Evolutionary conservation across 2,329 filamentous ascomycete species (phyloP), one percentile per base, ranked within the genome.

Genomic region (Cercospora sp.): DNA sequence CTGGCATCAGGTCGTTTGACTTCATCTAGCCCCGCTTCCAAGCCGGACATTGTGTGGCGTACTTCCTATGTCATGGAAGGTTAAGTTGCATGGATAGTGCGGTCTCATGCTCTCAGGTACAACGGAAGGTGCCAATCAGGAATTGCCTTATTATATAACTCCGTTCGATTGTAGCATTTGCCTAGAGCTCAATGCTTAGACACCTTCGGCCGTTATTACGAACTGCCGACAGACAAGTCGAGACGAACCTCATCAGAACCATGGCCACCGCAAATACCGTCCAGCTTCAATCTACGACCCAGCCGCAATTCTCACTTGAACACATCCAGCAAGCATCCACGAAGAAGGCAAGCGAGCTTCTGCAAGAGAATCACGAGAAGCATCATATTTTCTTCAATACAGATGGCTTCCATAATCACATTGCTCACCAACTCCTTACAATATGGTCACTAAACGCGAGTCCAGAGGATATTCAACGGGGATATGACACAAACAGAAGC

Each of bases 311-410:
- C 72, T 82, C 80, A 68, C 76, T 81, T 2, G 75, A 77, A 69
- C 81, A 69, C 80, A 80, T 84, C 49, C 86, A 82, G 2, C 80
- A 85, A 2, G 87, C 88, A 37, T 85, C 89, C 0, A 91, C 92
- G 0, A 80, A 82, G 45, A 89, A 83, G 68, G 84, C 86, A 0
- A 90, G 88, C 3, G 83, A 91, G 70, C 80, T 97, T 3, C 81
- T 97, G 18, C 91, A 97, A 77, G 82, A 89, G 66, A 93, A 97
- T 75, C 85, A 95, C 71, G 86, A 86, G 30, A 88, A 80, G 82
- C 85, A 93, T 73, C 91, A 97, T 76, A 90, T 93, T 67, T 96
- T 90, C 81, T 97, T 93, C 84, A 96, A 95, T 69, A 69, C 85
- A 0, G 76, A 79, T 1, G 90, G 90, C 0, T 96, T 91, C 70